Conservation (phyloP, 768 basidiomycete genomes). For the Hemileccinum rubropunctum region DNA sequence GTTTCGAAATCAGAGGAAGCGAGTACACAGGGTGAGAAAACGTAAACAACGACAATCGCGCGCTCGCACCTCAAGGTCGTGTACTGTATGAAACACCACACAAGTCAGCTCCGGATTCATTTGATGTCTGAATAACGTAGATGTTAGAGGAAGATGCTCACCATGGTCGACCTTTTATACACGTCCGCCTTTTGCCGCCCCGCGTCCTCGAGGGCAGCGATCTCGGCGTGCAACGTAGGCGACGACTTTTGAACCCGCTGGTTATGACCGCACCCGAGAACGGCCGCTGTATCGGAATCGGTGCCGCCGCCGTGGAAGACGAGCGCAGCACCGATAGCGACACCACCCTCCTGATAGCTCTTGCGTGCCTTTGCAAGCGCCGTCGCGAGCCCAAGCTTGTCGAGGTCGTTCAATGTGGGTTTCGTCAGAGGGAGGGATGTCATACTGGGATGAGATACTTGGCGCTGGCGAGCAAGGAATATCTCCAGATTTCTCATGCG, state of each 20-base stretch:
- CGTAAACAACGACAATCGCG: background rate
- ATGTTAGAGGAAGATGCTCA: conserved; percentile 29
- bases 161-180: conserved; percentile 51
- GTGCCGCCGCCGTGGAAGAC: conserved; percentile 29
- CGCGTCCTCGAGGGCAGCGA: conserved; percentile 49
- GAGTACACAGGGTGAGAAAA: background rate
- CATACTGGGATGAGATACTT: background rate
- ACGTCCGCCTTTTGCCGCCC: conserved; percentile 45
- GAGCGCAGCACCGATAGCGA: conserved; percentile 62
- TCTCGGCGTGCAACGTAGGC: conserved; percentile 47
- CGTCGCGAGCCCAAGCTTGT: conserved; percentile 31
- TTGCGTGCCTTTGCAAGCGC: conserved; percentile 43
- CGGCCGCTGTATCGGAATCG: conserved; percentile 7
- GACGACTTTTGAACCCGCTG: conserved; percentile 42
- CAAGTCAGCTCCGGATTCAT: too few species aligned
- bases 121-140: too few species aligned
- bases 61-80: conserved; percentile 36
- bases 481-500: too few species aligned
- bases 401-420: conserved; percentile 9
- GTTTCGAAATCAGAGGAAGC: background rate
- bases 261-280: conserved; percentile 46
- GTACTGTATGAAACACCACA: conserved; percentile 24
- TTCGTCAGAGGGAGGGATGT: background rate
- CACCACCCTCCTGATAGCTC: conserved; percentile 50
- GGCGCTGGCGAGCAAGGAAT: too few species aligned